These are phyloP conservation scores for Leccinum laetum DNA, from an alignment of 1,284 basidiomycete species.

Conservation along the genomic window DNA sequence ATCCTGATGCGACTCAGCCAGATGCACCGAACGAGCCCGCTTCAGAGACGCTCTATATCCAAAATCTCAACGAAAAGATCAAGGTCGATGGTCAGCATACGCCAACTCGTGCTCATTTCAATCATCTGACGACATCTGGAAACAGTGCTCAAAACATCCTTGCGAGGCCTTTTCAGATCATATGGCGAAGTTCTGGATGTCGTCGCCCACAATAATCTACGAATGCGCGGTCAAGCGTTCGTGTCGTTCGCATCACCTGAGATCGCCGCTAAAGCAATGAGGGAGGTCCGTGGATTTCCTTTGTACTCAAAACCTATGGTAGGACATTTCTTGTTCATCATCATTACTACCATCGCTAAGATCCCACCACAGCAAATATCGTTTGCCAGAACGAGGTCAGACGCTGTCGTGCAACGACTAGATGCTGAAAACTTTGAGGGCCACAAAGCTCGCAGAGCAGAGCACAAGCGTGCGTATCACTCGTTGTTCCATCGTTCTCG, in stretches of 20 bases:
- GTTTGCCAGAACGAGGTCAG: constrained; percentile 87
- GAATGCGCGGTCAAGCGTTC: constrained; percentile 99
- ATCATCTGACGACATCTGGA: constrained; percentile 12
- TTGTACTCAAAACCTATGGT: constrained; percentile 98
- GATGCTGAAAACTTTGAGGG: constrained; percentile 68
- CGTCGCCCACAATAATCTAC: constrained; percentile 88
- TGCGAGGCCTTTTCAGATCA: constrained; percentile 88
- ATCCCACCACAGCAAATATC: constrained; percentile 75
- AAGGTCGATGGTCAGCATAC: constrained; percentile 70
- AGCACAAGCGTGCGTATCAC: constrained; percentile 72
- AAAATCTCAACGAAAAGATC: constrained; percentile 98
- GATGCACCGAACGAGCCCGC: constrained; percentile 47
- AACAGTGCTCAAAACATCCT: constrained; percentile 84
- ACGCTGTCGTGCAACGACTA: constrained; percentile 81
- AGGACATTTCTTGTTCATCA: constrained; percentile 21
- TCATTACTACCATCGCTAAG: constrained; percentile 9
- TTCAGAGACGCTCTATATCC: constrained; percentile 92
- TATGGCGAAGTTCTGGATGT: constrained; percentile 94
- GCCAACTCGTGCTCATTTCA: constrained; percentile 1
- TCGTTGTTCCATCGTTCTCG: constrained; percentile 16
- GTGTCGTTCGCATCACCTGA: constrained; percentile 87
- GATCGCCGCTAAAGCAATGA: constrained; percentile 84
- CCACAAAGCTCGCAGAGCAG: constrained; percentile 74
- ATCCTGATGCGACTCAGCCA: constrained; percentile 25
- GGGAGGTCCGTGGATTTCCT: constrained; percentile 93